Conservation (phyloP, 257 asterid species). For the Scutellaria barbata region DNA sequence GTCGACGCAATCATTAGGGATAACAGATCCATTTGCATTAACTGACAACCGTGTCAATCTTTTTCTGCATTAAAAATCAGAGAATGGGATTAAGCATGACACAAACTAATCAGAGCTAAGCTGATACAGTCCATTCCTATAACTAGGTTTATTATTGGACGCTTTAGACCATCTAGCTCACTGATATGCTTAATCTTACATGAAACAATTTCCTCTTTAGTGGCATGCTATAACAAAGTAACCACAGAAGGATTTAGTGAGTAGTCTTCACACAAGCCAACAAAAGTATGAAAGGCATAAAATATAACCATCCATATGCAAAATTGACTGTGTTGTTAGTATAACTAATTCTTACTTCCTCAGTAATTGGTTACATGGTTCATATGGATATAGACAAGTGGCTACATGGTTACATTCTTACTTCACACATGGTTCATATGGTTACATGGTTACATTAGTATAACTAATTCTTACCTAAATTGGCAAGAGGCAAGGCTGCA, state of each 20-base stretch:
- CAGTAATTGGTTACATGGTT: not conserved
- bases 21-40: slow-evolving; percentile 81
- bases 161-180: slow-evolving; percentile 2
- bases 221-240: not conserved
- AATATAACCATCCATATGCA: not conserved
- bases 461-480: no score
- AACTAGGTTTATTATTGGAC: slow-evolving; percentile 19
- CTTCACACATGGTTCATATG: no score
- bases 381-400: slow-evolving; percentile 14
- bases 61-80: slow-evolving; percentile 57
- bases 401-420: no score
- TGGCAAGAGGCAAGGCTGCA: slow-evolving; percentile 93
- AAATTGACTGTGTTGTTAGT: slow-evolving; percentile 1
- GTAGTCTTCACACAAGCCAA: not conserved
- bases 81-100: slow-evolving; percentile 22
- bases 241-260: slow-evolving; percentile 13
- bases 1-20: slow-evolving; percentile 75
- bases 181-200: slow-evolving; percentile 19
- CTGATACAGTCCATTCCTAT: slow-evolving; percentile 7
- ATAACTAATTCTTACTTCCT: slow-evolving; percentile 16
- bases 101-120: slow-evolving; percentile 20
- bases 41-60: slow-evolving; percentile 80
- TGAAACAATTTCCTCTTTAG: not conserved
- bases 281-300: slow-evolving; percentile 16
- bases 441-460: no score